Base-by-base conservation (phyloP, 129 eudicot species). In the Flaveria brownii region DNA sequence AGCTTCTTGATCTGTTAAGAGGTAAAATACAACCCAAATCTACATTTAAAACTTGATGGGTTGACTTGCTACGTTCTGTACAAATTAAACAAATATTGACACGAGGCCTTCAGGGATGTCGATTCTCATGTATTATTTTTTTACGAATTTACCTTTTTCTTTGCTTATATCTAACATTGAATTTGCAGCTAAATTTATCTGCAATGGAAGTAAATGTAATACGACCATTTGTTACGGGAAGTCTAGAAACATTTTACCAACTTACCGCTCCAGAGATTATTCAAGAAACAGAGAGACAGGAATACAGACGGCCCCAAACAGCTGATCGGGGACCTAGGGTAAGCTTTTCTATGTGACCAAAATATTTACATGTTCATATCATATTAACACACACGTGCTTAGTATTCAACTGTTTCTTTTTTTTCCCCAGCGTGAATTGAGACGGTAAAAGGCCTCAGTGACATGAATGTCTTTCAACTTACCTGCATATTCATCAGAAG, bases 131-230 rank as follows among this genome's bases (percentile, higher is more conserved):
- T 25, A 61, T 13, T 10, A 7, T 26, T 60, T 60, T 60, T 61
- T 25, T 61, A 25, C 67, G 26, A 3, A 28, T 13, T 15, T 20
- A 5, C 4, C 12, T 54, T 68, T 54, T 69, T 11, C 13, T 56
- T 57, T 57, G 70, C 68, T 30, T 51, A 71, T 39, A 25, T 45
- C 66, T 78, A 41, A 33, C 60, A 60, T 23, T 71, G 68, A 13
- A 73, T 67, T 23, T 84, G 87, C 87, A 90, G 97, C 77, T 94
- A 77, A 88, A 94, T 61, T 78, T 94, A 43, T 90, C 98, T 39
- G 98, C 97, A n/a, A 91, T 94, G 98, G 98, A 94, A 86, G 98
- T 93, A 74, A 94, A 91, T 78, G 84, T 91, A 77, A 92, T 94
- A 70, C 88, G 96, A 12, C 98, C 97, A 62, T 94, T 94, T 82